Evolutionary conservation across 2,329 filamentous ascomycete genomes (phyloP).

Genomic region (Microsporum canis): DNA sequence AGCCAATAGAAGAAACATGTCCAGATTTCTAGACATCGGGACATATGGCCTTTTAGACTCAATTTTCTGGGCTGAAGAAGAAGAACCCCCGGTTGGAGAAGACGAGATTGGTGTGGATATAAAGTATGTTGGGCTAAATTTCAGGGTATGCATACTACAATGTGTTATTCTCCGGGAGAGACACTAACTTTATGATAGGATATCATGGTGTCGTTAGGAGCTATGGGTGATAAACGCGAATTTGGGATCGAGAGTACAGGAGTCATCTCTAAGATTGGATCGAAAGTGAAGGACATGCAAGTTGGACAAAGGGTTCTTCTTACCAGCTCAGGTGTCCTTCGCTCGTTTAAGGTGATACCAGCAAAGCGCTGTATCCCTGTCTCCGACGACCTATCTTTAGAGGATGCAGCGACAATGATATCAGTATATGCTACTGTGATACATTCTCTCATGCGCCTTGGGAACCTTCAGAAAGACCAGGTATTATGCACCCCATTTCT

Average conservation of each 20-base stretch:
- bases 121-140: neutral
- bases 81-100: neutral
- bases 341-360: neutral
- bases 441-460: slow-evolving; percentile 18
- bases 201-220: neutral
- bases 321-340: neutral
- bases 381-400: slow-evolving; percentile 20
- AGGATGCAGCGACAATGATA: slow-evolving; percentile 21
- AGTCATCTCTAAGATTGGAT: neutral
- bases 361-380: slow-evolving; percentile 7
- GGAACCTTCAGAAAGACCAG: slow-evolving; percentile 6
- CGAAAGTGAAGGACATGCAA: neutral
- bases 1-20: neutral
- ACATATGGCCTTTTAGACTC: neutral
- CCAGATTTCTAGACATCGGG: neutral
- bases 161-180: neutral
- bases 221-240: neutral
- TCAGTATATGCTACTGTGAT: slow-evolving; percentile 19
- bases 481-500: neutral
- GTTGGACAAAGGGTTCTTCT: neutral
- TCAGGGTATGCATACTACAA: neutral
- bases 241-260: neutral
- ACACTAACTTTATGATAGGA: neutral
- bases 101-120: neutral
- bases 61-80: neutral